A percentile compares a stretch with the other conserved stretches of the same genome.
Conservation (phyloP, 2,329 filamentous ascomycete genomes). For the Pseudocercospora eumusae region DNA sequence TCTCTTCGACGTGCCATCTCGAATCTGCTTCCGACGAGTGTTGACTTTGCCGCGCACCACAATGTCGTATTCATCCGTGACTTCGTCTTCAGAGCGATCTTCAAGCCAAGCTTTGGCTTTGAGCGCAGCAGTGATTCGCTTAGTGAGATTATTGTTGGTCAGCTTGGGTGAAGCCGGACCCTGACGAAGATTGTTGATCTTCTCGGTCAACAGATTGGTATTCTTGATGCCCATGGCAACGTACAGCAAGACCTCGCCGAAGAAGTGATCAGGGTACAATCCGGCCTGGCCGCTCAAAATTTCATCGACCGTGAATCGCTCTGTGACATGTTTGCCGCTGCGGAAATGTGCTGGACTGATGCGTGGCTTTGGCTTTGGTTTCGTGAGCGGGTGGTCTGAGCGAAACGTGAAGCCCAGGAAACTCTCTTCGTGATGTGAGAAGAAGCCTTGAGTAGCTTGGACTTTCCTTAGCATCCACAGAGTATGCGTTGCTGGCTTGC, state of each 20-base stretch:
- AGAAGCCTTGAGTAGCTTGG: neutral
- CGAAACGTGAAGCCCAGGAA: neutral
- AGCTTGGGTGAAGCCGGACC: neutral
- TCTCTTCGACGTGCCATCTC: neutral
- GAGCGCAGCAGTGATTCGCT: neutral
- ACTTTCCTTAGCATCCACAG: neutral
- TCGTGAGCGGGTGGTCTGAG: neutral
- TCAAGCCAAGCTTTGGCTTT: constrained; percentile 6
- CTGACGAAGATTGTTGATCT: neutral
- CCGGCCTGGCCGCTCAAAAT: neutral
- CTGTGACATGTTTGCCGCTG: neutral
- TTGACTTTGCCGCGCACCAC: neutral
- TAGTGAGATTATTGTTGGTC: constrained; percentile 1
- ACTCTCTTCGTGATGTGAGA: neutral
- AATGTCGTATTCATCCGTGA: constrained; percentile 1
- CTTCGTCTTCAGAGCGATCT: constrained; percentile 3
- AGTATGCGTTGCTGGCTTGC: neutral
- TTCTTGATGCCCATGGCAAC: neutral
- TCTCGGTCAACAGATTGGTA: neutral
- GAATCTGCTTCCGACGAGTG: neutral
- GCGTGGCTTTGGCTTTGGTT: neutral
- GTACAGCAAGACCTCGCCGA: neutral
- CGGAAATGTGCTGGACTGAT: neutral
- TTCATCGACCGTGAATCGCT: neutral
- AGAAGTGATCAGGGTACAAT: neutral